A percentile compares a stretch with the other conserved stretches of the same genome.
These are phyloP conservation scores for Immersiporthe knoxdaviesiana DNA, from an alignment of 2,329 filamentous ascomycete genomes.

Conservation along the genomic window DNA sequence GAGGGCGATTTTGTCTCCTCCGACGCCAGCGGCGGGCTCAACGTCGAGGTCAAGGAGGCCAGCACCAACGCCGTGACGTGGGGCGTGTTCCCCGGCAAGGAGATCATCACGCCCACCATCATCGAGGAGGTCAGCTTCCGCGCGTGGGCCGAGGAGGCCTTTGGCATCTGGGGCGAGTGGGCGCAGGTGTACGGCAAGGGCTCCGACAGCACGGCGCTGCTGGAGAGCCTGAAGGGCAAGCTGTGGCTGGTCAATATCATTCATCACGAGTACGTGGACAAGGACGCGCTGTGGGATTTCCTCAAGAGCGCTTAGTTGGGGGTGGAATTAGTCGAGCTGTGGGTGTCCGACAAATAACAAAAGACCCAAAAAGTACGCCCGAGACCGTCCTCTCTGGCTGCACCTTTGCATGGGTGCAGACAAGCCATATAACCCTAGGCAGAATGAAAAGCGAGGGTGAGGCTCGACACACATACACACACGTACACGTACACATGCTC, in stretches of 20 bases:
- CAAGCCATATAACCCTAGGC: not conserved
- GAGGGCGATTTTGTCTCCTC: constrained; percentile 78
- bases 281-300: constrained; percentile 73
- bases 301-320: constrained; percentile 44
- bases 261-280: constrained; percentile 75
- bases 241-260: constrained; percentile 92
- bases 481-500: not conserved
- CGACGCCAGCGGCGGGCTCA: constrained; percentile 45
- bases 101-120: constrained; percentile 95
- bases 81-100: constrained; percentile 93
- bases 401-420: no score
- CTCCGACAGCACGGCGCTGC: constrained; percentile 70
- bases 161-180: constrained; percentile 95
- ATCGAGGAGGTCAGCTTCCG: constrained; percentile 94
- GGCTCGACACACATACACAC: not conserved
- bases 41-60: constrained; percentile 39
- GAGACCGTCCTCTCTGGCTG: not conserved
- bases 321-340: not conserved
- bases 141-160: constrained; percentile 95
- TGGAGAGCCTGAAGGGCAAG: constrained; percentile 69
- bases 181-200: constrained; percentile 75
- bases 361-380: not conserved
- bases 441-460: not conserved
- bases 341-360: not conserved
- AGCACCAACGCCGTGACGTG: constrained; percentile 94